These are phyloP conservation scores for Trichoderma asperelloides DNA, from an alignment of 495 filamentous ascomycete genomes.

Conservation along the genomic window DNA sequence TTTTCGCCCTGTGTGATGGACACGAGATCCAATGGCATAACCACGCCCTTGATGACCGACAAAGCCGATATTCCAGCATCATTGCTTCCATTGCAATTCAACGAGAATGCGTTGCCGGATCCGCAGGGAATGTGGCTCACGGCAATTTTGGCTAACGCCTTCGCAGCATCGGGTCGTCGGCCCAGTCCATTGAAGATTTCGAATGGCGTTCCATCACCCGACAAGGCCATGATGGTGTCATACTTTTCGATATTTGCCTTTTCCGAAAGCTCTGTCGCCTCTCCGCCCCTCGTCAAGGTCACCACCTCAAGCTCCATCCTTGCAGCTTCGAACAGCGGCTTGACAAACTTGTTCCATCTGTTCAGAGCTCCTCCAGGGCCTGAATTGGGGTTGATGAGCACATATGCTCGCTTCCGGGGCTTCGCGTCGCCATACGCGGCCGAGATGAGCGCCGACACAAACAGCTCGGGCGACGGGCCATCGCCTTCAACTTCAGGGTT, in stretches of 20 bases:
- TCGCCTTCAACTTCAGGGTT: constrained; percentile 25
- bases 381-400: constrained; percentile 85
- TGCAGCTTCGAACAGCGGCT: constrained; percentile 77
- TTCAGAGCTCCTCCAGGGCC: constrained; percentile 70
- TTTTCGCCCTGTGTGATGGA: constrained; percentile 73
- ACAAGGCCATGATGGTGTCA: constrained; percentile 81
- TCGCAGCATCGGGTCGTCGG: constrained; percentile 61
- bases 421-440: constrained; percentile 66
- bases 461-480: constrained; percentile 47
- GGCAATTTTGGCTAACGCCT: constrained; percentile 69
- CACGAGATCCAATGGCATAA: constrained; percentile 72
- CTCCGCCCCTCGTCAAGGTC: constrained; percentile 59
- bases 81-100: constrained; percentile 77
- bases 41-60: constrained; percentile 73
- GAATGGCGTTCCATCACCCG: constrained; percentile 84
- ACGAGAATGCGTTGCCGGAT: constrained; percentile 87
- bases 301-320: constrained; percentile 69
- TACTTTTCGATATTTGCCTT: constrained; percentile 69
- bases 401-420: constrained; percentile 66
- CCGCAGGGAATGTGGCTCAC: constrained; percentile 88
- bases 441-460: constrained; percentile 41
- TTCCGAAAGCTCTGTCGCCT: constrained; percentile 71
- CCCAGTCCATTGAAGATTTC: constrained; percentile 93
- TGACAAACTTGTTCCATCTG: constrained; percentile 65
- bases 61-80: constrained; percentile 69